Conservation (phyloP, 2,329 filamentous ascomycete genomes). For the Trichoderma sp. region DNA sequence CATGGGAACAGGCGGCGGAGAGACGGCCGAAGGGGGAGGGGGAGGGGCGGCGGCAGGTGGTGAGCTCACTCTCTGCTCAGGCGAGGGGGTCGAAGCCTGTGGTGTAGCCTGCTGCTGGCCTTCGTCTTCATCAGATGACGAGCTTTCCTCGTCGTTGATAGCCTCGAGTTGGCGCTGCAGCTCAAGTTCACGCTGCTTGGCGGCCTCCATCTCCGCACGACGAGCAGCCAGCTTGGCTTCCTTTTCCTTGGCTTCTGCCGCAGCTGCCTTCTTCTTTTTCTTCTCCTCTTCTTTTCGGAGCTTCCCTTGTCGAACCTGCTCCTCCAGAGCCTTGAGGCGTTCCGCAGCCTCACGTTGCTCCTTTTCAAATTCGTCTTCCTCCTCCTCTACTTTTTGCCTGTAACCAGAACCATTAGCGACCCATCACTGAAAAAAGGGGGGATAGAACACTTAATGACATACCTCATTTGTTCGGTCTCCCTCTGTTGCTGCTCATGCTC, state of each 20-base stretch:
- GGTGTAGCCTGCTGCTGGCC: conserved; percentile 67
- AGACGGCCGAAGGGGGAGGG: conserved; percentile 33
- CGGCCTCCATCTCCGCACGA: conserved; percentile 87
- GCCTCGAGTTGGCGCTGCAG: conserved; percentile 81
- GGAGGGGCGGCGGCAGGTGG: conserved; percentile 43
- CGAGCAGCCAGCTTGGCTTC: conserved; percentile 80
- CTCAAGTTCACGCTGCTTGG: conserved; percentile 84
- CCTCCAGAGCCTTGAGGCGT: conserved; percentile 83
- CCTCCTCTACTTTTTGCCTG: conserved; percentile 69
- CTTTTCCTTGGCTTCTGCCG: conserved; percentile 83
- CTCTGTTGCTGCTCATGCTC: conserved; percentile 75
- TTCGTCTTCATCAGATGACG: conserved; percentile 73
- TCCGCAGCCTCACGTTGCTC: conserved; percentile 80
- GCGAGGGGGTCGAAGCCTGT: conserved; percentile 57
- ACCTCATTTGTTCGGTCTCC: conserved; percentile 78
- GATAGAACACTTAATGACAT: conserved; percentile 46
- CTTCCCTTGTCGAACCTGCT: conserved; percentile 91
- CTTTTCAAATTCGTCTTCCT: conserved; percentile 76
- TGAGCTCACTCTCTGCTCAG: conserved; percentile 51
- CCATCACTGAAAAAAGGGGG: not conserved
- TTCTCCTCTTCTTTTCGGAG: conserved; percentile 96
- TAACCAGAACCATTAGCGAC: conserved; percentile 28
- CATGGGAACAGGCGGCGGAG: conserved; percentile 51
- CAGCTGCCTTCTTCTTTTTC: conserved; percentile 82
- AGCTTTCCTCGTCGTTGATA: conserved; percentile 64